A percentile compares a stretch with the other conserved stretches of the same genome.
Evolutionary conservation across 108 stramenopile genomes (phyloP).

Genomic region (Parietichytrium sp.): DNA sequence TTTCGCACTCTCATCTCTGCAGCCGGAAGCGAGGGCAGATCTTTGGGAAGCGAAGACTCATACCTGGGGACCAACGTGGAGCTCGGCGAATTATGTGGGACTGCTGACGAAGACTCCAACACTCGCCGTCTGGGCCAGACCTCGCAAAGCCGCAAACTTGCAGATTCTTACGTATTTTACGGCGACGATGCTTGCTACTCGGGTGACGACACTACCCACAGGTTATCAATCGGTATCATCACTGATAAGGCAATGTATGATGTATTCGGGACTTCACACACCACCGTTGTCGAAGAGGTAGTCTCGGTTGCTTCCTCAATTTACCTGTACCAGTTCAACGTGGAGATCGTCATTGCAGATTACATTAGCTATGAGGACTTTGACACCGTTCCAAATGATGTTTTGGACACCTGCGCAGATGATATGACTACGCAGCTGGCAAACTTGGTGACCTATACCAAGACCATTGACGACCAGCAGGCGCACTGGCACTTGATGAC

Average conservation of each 20-base stretch:
- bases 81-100: too few relatives aligned
- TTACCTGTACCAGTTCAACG: slow-evolving; percentile 29
- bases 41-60: too few relatives aligned
- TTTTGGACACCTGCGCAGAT: not conserved
- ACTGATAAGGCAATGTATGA: not conserved
- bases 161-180: not conserved
- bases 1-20: too few relatives aligned
- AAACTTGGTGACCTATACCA: not conserved
- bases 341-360: not conserved
- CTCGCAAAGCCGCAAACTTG: not conserved
- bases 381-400: not conserved
- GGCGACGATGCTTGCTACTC: not conserved
- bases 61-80: too few relatives aligned
- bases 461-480: not conserved
- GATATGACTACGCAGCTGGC: not conserved
- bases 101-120: too few relatives aligned
- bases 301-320: not conserved
- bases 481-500: slow-evolving; percentile 35
- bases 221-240: not conserved
- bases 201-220: not conserved
- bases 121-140: too few relatives aligned
- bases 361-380: not conserved
- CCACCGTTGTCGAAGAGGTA: not conserved
- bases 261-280: not conserved
- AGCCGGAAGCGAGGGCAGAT: too few relatives aligned